phyloP scores from a whole-genome alignment of 306 rosid species.

The Purshia tridentata region DNA sequence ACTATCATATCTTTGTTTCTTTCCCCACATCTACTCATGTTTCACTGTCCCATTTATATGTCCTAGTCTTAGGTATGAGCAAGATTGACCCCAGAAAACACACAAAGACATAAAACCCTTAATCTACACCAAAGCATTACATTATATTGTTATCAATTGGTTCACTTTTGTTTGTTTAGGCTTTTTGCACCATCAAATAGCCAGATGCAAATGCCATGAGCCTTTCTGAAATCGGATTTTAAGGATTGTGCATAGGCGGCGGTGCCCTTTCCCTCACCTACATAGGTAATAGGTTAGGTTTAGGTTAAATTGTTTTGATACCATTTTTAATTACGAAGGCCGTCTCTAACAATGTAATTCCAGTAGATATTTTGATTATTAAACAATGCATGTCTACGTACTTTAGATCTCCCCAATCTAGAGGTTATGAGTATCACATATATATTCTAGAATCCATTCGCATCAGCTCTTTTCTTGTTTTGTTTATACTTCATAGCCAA shows the following conservation, averaged over 20 bases:
- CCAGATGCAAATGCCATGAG: background rate
- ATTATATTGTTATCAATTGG: no score
- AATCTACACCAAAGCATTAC: no score
- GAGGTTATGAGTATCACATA: background rate
- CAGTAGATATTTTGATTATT: no score
- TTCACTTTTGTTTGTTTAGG: background rate
- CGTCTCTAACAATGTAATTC: no score
- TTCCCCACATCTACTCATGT: background rate
- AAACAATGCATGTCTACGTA: no score
- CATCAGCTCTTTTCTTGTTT: background rate
- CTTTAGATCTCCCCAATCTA: no score
- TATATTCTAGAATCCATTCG: background rate
- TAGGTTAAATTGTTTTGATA: no score
- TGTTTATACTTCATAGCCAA: background rate
- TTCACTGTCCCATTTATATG: background rate
- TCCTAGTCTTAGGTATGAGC: background rate
- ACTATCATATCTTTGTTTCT: background rate
- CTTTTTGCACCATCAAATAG: background rate
- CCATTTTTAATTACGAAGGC: no score
- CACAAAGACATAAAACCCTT: background rate
- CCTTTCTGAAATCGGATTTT: conserved; percentile 12
- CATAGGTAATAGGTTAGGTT: background rate
- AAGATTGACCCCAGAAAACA: background rate
- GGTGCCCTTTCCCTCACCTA: background rate
- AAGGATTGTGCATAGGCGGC: background rate